Evolutionary conservation across 2,329 filamentous ascomycete genomes (phyloP).

Genomic region (Lithohypha guttulata): DNA sequence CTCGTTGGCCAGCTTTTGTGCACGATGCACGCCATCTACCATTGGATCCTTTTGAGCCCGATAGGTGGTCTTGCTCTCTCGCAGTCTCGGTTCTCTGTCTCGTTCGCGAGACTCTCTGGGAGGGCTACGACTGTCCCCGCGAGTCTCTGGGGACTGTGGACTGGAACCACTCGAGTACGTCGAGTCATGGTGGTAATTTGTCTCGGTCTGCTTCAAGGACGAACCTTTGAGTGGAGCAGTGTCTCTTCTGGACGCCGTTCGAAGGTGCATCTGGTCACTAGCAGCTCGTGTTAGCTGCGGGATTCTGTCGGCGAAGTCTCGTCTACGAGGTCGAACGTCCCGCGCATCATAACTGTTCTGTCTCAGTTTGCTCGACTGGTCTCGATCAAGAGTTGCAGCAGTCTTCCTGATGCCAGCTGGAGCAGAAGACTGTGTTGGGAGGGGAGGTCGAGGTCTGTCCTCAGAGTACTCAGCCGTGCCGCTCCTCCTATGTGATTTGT

Average conservation of each 20-base stretch:
- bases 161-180: constrained; percentile 32
- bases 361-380: constrained; percentile 24
- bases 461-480: constrained; percentile 20
- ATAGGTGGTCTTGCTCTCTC: constrained; percentile 16
- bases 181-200: constrained; percentile 29
- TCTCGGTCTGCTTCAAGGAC: constrained; percentile 28
- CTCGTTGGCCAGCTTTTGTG: not conserved
- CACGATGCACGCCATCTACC: constrained; percentile 14
- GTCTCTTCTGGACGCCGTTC: constrained; percentile 17
- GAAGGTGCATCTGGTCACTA: constrained; percentile 24
- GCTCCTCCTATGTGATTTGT: constrained; percentile 18
- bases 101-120: constrained; percentile 22
- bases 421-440: constrained; percentile 28
- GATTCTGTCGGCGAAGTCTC: constrained; percentile 22
- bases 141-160: constrained; percentile 33
- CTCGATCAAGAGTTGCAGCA: not conserved
- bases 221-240: constrained; percentile 25
- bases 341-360: constrained; percentile 13
- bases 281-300: constrained; percentile 26
- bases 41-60: constrained; percentile 20
- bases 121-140: constrained; percentile 25
- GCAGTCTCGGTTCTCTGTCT: constrained; percentile 14
- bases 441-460: constrained; percentile 24
- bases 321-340: not conserved
- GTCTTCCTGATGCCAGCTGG: constrained; percentile 14